Evolutionary conservation across 306 rosid species (phyloP), one percentile per base, ranked within the genome.

Genomic region (Medicago arabica): DNA sequence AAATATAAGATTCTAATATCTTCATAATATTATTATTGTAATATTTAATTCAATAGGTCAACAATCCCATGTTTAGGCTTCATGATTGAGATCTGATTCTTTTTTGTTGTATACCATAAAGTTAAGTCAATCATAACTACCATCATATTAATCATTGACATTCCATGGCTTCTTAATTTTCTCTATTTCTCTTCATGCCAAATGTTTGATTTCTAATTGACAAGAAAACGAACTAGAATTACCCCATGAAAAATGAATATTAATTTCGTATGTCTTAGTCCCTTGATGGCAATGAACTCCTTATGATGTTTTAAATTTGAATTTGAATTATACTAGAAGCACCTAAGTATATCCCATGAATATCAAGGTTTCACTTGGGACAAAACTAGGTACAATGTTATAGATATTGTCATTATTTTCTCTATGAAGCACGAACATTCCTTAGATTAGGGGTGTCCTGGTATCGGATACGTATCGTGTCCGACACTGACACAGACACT

Each of bases 41-140:
- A 50, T 75, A 63, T 75, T 50, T 19, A 36, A 61, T 60, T n/a
- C 50, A 6, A 15, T 18, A 10, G 15, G 71, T 78, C 54, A 46
- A 68, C 23, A 18, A 16, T 55, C 80, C 67, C 80, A 51, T 50
- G 72, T 50, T 17, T 55, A 12, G 21, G 21, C 57, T 47, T 14
- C 38, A 28, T 50, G 8, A 63, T 40, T 71, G 57, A 17, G 46
- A 71, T 51, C 1, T 41, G 60, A 67, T 67, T 67, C 43, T 18
- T 50, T 51, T 12, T 12, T 68, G 40, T 19, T 17, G 55, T 16
- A 67, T 40, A 31, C 40, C 40, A 19, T 43, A 25, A 46, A 19
- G 44, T 67, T 59, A 44, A 34, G 38, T 34, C 14, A 53, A 40
- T 7, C 78, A 57, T 70, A 58, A 16, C 16, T 28, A 28, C 4